phyloP scores from a whole-genome alignment of 2,329 filamentous ascomycete species.

The Beauveria caledonica region DNA sequence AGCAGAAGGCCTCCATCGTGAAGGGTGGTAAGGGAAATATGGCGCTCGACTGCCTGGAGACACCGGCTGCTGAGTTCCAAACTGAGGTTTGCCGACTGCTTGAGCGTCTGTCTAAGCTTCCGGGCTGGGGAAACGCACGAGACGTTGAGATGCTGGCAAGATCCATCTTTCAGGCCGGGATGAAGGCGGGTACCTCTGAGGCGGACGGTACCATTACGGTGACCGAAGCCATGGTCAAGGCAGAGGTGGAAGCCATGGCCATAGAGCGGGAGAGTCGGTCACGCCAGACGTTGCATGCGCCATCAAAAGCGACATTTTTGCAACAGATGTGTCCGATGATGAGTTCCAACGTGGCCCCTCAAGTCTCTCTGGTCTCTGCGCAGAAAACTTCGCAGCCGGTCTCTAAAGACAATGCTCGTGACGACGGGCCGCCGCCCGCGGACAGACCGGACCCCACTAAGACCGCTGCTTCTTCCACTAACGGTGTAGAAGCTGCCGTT shows the following conservation, averaged over 20 bases:
- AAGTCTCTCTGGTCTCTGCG: not conserved
- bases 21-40: constrained; percentile 15
- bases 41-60: constrained; percentile 21
- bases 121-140: constrained; percentile 55
- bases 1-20: constrained; percentile 18
- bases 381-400: not conserved
- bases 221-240: constrained; percentile 12
- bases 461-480: not conserved
- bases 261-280: constrained; percentile 13
- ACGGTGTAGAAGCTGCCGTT: not conserved
- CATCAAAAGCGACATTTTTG: constrained; percentile 4
- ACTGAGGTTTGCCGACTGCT: constrained; percentile 25
- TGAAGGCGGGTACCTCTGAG: constrained; percentile 19
- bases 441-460: not conserved
- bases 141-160: constrained; percentile 51
- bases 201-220: constrained; percentile 12
- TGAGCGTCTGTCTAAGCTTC: constrained; percentile 28
- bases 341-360: constrained; percentile 12
- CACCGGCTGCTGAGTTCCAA: constrained; percentile 10
- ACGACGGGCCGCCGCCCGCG: constrained; percentile 1
- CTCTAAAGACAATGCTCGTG: not conserved
- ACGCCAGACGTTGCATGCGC: not conserved
- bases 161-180: constrained; percentile 34
- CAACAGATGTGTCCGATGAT: constrained; percentile 13
- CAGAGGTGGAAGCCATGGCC: constrained; percentile 19